A percentile compares a stretch with the other conserved stretches of the same genome.
phyloP scores from a whole-genome alignment of 108 stramenopile species.

The Fistulifera solaris region DNA sequence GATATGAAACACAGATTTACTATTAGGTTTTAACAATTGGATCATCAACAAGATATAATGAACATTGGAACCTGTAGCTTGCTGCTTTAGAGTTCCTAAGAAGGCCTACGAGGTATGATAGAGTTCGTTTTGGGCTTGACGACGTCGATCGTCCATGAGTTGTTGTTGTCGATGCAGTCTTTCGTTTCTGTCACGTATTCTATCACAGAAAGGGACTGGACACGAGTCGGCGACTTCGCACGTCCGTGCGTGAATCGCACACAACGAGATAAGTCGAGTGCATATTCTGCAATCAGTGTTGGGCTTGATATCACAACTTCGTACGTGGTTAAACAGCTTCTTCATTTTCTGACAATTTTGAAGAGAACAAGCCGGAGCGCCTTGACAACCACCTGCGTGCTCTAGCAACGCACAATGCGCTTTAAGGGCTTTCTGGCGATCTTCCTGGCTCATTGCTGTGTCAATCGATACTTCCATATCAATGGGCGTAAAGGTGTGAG shows the following conservation, averaged over 20 bases:
- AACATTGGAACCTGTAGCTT: no score
- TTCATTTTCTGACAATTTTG: constrained; percentile 88
- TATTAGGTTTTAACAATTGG: no score
- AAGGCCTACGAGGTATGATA: constrained; percentile 14
- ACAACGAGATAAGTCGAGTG: constrained; percentile 63
- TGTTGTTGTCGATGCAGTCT: constrained; percentile 53
- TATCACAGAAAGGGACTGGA: constrained; percentile 74
- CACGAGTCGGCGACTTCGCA: constrained; percentile 55
- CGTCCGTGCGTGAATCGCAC: constrained; percentile 77
- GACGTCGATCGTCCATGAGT: constrained; percentile 70
- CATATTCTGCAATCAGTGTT: constrained; percentile 75
- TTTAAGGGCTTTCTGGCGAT: constrained; percentile 56
- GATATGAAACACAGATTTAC: no score
- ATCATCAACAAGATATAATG: no score
- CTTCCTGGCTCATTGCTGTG: constrained; percentile 40
- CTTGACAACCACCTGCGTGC: constrained; percentile 66
- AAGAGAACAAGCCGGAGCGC: constrained; percentile 46
- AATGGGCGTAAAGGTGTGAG: constrained; percentile 36
- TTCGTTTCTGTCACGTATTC: constrained; percentile 50
- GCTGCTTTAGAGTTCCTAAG: no score
- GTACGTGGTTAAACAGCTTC: constrained; percentile 52
- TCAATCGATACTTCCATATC: constrained; percentile 14
- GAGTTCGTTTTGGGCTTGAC: constrained; percentile 62
- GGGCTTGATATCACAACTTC: constrained; percentile 43
- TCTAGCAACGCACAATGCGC: constrained; percentile 71